Conservation (phyloP, 1,284 basidiomycete genomes). For the Austroboletus novae-zelandiae region DNA sequence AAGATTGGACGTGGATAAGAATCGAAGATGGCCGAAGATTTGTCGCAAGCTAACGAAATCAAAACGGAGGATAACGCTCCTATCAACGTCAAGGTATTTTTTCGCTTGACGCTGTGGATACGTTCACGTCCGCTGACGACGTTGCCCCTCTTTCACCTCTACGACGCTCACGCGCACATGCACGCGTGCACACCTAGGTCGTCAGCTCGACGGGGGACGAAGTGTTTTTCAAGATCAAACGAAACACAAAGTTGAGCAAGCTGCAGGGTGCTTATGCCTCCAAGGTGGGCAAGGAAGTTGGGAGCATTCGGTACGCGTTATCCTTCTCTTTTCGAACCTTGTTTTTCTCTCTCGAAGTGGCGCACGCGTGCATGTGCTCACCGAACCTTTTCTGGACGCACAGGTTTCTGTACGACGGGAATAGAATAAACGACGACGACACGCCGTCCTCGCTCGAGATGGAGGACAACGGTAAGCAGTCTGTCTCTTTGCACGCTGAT, state of each 20-base stretch:
- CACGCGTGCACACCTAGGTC: slow-evolving; percentile 46
- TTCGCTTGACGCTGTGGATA: background rate
- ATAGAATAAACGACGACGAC: slow-evolving; percentile 80
- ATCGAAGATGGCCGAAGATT: slow-evolving; percentile 28
- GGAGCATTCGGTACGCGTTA: slow-evolving; percentile 75
- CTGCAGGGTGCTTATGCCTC: slow-evolving; percentile 90
- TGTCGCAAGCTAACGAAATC: slow-evolving; percentile 37
- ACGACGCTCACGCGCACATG: background rate
- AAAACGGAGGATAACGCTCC: slow-evolving; percentile 70
- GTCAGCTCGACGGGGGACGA: slow-evolving; percentile 81
- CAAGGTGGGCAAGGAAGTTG: slow-evolving; percentile 89
- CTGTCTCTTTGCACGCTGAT: too few species aligned
- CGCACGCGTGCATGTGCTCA: too few species aligned
- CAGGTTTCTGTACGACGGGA: slow-evolving; percentile 87
- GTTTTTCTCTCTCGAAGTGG: background rate
- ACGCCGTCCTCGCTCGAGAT: slow-evolving; percentile 82
- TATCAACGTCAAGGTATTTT: slow-evolving; percentile 78
- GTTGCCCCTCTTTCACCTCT: background rate
- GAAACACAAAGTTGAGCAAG: slow-evolving; percentile 91
- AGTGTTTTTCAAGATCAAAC: slow-evolving; percentile 98
- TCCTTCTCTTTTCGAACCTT: too few species aligned
- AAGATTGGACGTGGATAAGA: background rate
- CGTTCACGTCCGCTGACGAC: background rate
- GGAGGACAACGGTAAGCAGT: slow-evolving; percentile 73
- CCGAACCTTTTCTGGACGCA: too few species aligned